Percentiles rank a stretch among this genome's conserved stretches.
Evolutionary conservation across 176 grass and related monocot genomes (phyloP).

Genomic region (Sorghum bicolor): Sorghum_bicolor_NCBIv3 NC_012872.2:9270501-9271000

Average conservation of each 20-base stretch:
- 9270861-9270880: not conserved
- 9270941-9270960: slow-evolving; percentile 71
- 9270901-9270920: slow-evolving; percentile 72
- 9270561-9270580: not conserved
- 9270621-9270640: not conserved
- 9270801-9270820: not conserved
- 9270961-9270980: slow-evolving; percentile 84
- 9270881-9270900: slow-evolving; percentile 24
- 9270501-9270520: not conserved
- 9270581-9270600: not conserved
- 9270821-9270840: not conserved
- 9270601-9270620: not conserved
- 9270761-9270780: not conserved
- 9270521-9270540: not conserved
- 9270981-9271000: slow-evolving; percentile 72
- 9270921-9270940: slow-evolving; percentile 48
- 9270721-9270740: not conserved
- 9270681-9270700: not conserved
- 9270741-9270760: not conserved
- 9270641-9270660: no score
- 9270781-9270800: not conserved
- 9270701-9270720: not conserved
- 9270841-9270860: not conserved
- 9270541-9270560: not conserved
- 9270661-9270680: not conserved